phyloP scores from a whole-genome alignment of 352 stramenopile species.

The Phytopythium boreale region DNA sequence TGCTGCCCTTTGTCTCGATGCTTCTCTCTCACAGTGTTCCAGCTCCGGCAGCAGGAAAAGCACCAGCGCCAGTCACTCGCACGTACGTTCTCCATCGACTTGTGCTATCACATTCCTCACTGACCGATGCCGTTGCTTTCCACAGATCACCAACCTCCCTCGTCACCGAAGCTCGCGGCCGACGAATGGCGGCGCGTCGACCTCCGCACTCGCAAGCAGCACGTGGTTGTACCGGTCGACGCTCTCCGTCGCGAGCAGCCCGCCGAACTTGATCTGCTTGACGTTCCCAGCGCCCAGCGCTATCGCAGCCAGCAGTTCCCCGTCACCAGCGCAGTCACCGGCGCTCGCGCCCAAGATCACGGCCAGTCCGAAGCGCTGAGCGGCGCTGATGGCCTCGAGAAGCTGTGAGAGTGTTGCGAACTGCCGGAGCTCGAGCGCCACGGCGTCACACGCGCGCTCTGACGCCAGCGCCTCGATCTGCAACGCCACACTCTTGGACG shows the following conservation, averaged over 20 bases:
- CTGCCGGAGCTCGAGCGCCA: constrained; percentile 48
- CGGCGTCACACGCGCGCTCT: constrained; percentile 58
- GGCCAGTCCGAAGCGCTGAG: constrained; percentile 44
- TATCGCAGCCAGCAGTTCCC: constrained; percentile 41
- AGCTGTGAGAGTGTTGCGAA: constrained; percentile 50
- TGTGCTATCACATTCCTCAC: no score
- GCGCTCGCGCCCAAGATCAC: constrained; percentile 46
- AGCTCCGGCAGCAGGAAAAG: no score
- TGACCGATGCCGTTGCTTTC: no score
- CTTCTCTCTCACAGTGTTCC: neutral
- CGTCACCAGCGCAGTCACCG: constrained; percentile 22
- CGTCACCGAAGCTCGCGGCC: constrained; percentile 23
- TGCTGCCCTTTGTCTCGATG: neutral
- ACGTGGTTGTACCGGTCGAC: constrained; percentile 62
- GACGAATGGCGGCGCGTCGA: constrained; percentile 45
- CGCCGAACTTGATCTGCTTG: constrained; percentile 73
- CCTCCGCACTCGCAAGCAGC: constrained; percentile 35
- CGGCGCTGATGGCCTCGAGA: constrained; percentile 39
- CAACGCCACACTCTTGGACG: constrained; percentile 41
- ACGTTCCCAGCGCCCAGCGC: constrained; percentile 43
- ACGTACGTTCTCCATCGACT: no score
- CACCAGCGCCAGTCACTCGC: no score
- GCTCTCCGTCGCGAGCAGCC: constrained; percentile 34
- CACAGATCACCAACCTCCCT: neutral
- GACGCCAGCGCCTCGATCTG: constrained; percentile 38